These are phyloP conservation scores for Suillus subluteus DNA, from an alignment of 768 basidiomycete genomes.

Conservation along the genomic window DNA sequence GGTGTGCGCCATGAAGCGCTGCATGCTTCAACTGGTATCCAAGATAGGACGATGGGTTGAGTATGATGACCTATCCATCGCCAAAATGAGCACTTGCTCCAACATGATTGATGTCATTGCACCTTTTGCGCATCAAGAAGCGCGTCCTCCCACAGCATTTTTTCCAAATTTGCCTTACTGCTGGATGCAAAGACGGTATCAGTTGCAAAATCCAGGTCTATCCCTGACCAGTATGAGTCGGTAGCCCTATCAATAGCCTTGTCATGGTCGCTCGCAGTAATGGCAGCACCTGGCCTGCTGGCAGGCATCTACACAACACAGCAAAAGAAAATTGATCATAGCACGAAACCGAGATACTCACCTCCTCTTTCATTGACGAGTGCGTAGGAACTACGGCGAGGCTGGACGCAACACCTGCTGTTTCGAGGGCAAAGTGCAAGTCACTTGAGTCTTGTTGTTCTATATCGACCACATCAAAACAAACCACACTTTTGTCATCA, in stretches of 20 bases:
- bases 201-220: background rate
- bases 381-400: no score
- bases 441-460: slow-evolving; percentile 54
- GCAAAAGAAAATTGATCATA: no score
- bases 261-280: no score
- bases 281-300: no score
- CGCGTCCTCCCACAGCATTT: background rate
- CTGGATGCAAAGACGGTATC: background rate
- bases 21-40: background rate
- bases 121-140: background rate
- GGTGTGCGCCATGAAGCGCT: background rate
- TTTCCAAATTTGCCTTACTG: background rate
- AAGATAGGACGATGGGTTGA: background rate
- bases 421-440: no score
- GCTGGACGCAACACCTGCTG: no score
- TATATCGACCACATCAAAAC: slow-evolving; percentile 24
- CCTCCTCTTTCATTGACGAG: no score
- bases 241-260: no score
- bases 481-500: slow-evolving; percentile 4
- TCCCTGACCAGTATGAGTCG: no score
- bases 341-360: no score
- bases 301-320: no score
- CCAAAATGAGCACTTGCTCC: background rate
- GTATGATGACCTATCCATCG: background rate
- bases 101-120: background rate